phyloP scores from a whole-genome alignment of 371 early-diverging fungal genomes.

The Zancudomyces culisetae region DNA sequence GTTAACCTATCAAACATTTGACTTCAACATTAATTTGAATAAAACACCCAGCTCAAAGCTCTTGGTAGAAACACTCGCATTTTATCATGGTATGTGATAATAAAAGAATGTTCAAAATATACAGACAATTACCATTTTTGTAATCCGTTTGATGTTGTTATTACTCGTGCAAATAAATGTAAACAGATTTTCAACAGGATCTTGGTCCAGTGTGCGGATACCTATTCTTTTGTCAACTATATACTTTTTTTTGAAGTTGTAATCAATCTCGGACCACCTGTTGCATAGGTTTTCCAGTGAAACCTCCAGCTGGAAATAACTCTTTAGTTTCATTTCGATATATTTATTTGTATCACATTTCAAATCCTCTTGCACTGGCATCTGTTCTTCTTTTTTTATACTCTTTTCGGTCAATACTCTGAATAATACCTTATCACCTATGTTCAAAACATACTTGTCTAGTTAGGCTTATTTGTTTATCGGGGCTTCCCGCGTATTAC shows the following conservation, averaged over 20 bases:
- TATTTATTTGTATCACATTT: background rate
- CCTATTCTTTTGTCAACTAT: constrained; percentile 32
- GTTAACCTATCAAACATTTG: no score
- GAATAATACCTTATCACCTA: constrained; percentile 6
- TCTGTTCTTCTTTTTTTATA: background rate
- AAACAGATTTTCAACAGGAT: constrained; percentile 74
- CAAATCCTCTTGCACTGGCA: no score
- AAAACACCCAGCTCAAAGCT: no score
- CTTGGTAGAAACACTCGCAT: no score
- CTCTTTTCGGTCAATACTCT: background rate
- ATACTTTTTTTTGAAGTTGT: constrained; percentile 38
- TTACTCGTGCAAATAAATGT: constrained; percentile 91
- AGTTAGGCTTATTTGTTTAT: constrained; percentile 8
- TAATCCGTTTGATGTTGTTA: constrained; percentile 89
- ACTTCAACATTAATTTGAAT: no score
- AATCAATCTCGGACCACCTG: constrained; percentile 45
- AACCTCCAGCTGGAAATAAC: constrained; percentile 65
- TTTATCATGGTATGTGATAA: no score
- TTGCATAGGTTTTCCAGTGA: constrained; percentile 35
- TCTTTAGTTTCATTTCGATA: constrained; percentile 7
- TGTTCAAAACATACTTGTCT: constrained; percentile 6
- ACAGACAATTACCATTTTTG: constrained; percentile 64
- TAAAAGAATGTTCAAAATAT: no score
- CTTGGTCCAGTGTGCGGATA: constrained; percentile 64
- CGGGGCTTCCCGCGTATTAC: no score